These are phyloP conservation scores for Triticum urartu DNA, from an alignment of 176 grass and related monocot genomes.

Conservation along the genomic window DNA sequence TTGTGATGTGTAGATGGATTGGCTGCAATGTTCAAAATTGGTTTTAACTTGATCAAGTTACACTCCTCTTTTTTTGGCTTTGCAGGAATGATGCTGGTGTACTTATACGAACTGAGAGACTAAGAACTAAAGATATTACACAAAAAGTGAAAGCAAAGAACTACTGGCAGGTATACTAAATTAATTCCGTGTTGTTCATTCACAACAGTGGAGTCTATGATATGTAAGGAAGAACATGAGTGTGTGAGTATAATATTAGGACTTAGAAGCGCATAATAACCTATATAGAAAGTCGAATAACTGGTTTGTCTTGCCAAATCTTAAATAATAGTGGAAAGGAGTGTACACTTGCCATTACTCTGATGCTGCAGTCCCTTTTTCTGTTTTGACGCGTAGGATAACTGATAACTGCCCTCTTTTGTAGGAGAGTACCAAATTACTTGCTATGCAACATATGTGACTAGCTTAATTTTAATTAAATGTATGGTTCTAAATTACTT, in stretches of 20 bases:
- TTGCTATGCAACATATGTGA: not conserved
- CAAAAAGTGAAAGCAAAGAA: constrained; percentile 95
- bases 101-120: constrained; percentile 87
- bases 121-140: constrained; percentile 96
- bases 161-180: constrained; percentile 82
- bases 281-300: not conserved
- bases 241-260: not conserved
- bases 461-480: constrained; percentile 20
- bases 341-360: not conserved
- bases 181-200: constrained; percentile 9
- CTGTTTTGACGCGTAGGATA: not conserved
- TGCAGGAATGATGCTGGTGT: constrained; percentile 82
- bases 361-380: not conserved
- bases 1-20: constrained; percentile 5
- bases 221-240: not conserved
- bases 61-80: not conserved
- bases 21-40: not conserved
- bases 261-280: not conserved
- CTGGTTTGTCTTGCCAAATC: constrained; percentile 13
- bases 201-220: not conserved
- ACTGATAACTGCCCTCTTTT: not conserved
- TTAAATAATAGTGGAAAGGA: not conserved
- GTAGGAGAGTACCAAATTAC: not conserved
- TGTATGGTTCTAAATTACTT: not conserved
- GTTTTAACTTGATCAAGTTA: constrained; percentile 19